These are phyloP conservation scores for Candida dendrica DNA, from an alignment of 805 yeast species.

Conservation along the genomic window DNA sequence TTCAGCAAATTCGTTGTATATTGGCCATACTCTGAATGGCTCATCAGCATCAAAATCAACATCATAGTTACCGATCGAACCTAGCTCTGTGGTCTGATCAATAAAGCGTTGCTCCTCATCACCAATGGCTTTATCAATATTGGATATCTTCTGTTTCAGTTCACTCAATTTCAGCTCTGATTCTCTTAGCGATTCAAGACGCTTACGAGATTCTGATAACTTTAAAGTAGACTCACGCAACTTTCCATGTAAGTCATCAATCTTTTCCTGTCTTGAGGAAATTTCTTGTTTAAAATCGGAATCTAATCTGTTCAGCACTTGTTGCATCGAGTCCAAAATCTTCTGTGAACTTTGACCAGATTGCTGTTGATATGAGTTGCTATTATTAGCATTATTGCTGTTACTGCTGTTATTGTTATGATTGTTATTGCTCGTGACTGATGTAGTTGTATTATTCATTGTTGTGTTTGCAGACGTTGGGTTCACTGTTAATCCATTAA, in stretches of 20 bases:
- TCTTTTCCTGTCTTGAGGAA: conserved; percentile 40
- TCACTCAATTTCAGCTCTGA: conserved; percentile 37
- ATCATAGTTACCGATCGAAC: conserved; percentile 32
- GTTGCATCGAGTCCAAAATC: conserved; percentile 43
- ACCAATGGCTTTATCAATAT: conserved; percentile 53
- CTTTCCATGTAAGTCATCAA: conserved; percentile 46
- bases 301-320: conserved; percentile 44
- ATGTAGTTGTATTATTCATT: not conserved
- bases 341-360: conserved; percentile 24
- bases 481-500: conserved; percentile 18
- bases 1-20: conserved; percentile 46
- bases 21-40: conserved; percentile 68
- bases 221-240: conserved; percentile 49
- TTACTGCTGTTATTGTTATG: not conserved
- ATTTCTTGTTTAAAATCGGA: conserved; percentile 54
- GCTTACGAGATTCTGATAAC: conserved; percentile 40
- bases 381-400: not conserved
- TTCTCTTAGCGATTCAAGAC: conserved; percentile 45
- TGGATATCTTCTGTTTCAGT: conserved; percentile 46
- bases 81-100: conserved; percentile 31
- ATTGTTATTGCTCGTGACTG: not conserved
- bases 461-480: not conserved
- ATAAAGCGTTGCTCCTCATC: conserved; percentile 56
- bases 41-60: conserved; percentile 81
- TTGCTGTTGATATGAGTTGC: not conserved